phyloP scores from a whole-genome alignment of 1,284 basidiomycete species.

The Bjerkandera adusta region DNA sequence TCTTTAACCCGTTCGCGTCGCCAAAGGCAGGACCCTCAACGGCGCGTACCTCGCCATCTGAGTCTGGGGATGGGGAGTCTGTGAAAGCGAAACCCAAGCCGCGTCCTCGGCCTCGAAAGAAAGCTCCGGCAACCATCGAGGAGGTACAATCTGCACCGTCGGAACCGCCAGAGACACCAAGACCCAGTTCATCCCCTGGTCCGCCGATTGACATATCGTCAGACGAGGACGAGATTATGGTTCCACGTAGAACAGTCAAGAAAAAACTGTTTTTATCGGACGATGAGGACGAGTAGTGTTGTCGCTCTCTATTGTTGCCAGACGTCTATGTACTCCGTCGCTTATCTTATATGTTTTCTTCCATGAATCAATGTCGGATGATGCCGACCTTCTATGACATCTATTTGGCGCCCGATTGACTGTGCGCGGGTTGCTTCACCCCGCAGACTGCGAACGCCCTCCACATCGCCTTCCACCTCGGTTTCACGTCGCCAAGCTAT shows the following conservation, averaged over 20 bases:
- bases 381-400: too few species aligned
- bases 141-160: not conserved
- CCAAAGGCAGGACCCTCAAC: slow-evolving; percentile 21
- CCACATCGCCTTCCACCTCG: too few species aligned
- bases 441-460: too few species aligned
- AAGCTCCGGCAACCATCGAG: not conserved
- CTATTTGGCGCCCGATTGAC: too few species aligned
- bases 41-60: slow-evolving; percentile 21
- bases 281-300: slow-evolving; percentile 10
- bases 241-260: slow-evolving; percentile 1
- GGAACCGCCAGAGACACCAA: not conserved
- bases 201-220: slow-evolving; percentile 9
- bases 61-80: slow-evolving; percentile 2
- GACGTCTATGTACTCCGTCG: not conserved
- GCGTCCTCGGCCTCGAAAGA: slow-evolving; percentile 24
- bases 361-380: too few species aligned
- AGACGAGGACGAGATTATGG: slow-evolving; percentile 8
- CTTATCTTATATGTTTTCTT: not conserved
- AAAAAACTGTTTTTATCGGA: slow-evolving; percentile 13
- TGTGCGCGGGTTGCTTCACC: too few species aligned
- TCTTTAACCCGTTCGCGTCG: slow-evolving; percentile 23
- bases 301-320: not conserved
- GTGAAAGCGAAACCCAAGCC: slow-evolving; percentile 19
- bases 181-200: not conserved
- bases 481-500: too few species aligned